These are phyloP conservation scores for Daldinia caldariorum DNA, from an alignment of 495 filamentous ascomycete species.

Conservation along the genomic window DNA sequence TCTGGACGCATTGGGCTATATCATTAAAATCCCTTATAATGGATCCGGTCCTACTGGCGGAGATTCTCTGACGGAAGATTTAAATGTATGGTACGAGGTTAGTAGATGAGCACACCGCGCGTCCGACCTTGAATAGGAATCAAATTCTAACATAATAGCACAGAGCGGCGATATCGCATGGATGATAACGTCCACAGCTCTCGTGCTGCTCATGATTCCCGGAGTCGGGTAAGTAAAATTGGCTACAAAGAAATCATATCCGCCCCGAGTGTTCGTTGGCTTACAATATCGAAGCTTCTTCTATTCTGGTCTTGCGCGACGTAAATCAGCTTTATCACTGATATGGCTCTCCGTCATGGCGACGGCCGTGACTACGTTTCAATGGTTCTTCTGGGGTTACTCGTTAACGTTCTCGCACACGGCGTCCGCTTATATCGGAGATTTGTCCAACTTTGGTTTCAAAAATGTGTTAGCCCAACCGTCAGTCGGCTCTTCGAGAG, in stretches of 20 bases:
- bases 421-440: constrained; percentile 83
- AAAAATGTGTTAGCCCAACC: constrained; percentile 80
- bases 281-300: constrained; percentile 72
- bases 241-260: constrained; percentile 27
- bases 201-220: constrained; percentile 97
- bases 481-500: constrained; percentile 79
- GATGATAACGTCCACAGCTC: constrained; percentile 86
- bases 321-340: constrained; percentile 93
- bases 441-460: constrained; percentile 87
- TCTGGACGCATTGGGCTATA: constrained; percentile 58
- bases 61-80: constrained; percentile 74
- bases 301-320: constrained; percentile 96
- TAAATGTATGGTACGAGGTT: constrained; percentile 88
- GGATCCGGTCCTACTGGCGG: constrained; percentile 73
- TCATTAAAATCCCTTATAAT: constrained; percentile 68
- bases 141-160: constrained; percentile 16
- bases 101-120: constrained; percentile 33
- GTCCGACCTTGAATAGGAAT: neutral
- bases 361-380: constrained; percentile 88
- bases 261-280: constrained; percentile 11
- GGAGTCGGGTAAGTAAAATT: constrained; percentile 73
- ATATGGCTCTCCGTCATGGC: constrained; percentile 98
- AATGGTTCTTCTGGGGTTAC: constrained; percentile 99
- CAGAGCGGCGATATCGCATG: constrained; percentile 91
- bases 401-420: constrained; percentile 91